These are phyloP conservation scores for Huntiella decipiens DNA, from an alignment of 2,329 filamentous ascomycete species.

Conservation along the genomic window DNA sequence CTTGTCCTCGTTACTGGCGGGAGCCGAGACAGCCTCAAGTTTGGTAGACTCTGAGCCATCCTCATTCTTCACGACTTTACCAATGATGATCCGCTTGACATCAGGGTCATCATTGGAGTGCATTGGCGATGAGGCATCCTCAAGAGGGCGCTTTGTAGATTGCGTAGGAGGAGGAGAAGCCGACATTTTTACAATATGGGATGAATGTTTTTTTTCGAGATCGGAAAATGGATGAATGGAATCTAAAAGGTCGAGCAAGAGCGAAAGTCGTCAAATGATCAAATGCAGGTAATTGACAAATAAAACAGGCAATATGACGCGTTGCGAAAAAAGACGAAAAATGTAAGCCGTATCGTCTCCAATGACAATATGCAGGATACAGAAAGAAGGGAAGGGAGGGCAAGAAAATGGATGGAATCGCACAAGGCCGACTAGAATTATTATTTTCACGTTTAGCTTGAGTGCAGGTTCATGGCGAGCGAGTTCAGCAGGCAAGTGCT, in stretches of 20 bases:
- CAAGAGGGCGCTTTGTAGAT: slow-evolving; percentile 76
- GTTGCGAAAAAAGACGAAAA: too few species aligned
- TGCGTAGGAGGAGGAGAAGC: slow-evolving; percentile 48
- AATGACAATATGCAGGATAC: too few species aligned
- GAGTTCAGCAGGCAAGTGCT: too few species aligned
- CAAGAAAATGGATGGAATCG: too few species aligned
- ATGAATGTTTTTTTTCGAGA: neutral
- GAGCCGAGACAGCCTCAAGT: slow-evolving; percentile 20
- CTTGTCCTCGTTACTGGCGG: slow-evolving; percentile 24
- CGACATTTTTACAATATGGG: slow-evolving; percentile 42
- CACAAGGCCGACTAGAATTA: too few species aligned
- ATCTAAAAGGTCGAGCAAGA: neutral
- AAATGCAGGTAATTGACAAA: too few species aligned
- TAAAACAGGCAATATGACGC: too few species aligned
- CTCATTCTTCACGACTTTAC: slow-evolving; percentile 66
- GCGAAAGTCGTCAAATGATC: too few species aligned
- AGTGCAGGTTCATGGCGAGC: too few species aligned
- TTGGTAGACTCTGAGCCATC: slow-evolving; percentile 30
- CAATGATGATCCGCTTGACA: slow-evolving; percentile 86
- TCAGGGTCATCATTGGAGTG: slow-evolving; percentile 85
- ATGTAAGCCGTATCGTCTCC: too few species aligned
- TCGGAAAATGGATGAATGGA: slow-evolving; percentile 1
- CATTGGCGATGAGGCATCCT: slow-evolving; percentile 95
- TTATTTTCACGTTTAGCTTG: too few species aligned
- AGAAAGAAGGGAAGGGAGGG: too few species aligned